These are phyloP conservation scores for Colletotrichum sp. DNA, from an alignment of 2,329 filamentous ascomycete genomes.

Conservation along the genomic window DNA sequence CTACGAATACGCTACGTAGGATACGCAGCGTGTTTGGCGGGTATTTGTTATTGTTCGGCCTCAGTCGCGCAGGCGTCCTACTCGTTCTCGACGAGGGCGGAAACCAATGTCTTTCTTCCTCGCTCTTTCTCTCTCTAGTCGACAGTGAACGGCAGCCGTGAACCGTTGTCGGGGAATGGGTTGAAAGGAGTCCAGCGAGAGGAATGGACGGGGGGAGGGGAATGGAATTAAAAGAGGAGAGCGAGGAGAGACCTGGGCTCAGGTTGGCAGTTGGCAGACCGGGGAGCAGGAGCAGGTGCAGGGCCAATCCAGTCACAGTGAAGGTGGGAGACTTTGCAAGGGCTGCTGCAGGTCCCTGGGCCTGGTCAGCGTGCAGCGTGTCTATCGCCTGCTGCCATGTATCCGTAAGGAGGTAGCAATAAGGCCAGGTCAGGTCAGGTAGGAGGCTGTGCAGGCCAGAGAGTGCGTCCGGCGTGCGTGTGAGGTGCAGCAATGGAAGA, in stretches of 20 bases:
- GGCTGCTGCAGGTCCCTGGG: not conserved
- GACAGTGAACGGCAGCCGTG: not conserved
- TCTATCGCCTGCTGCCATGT: not conserved
- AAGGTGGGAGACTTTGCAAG: not conserved
- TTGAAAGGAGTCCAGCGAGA: not conserved
- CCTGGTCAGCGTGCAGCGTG: not conserved
- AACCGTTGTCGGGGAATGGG: constrained; percentile 4
- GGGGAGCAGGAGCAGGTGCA: not conserved
- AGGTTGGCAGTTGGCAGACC: not conserved
- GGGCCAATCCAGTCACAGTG: not conserved
- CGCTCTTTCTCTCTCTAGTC: not conserved
- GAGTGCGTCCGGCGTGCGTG: not conserved
- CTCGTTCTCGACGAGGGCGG: not conserved
- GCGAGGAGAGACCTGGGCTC: not conserved
- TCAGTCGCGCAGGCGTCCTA: not conserved
- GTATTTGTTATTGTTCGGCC: not conserved
- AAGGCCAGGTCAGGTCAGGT: not conserved
- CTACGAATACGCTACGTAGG: not conserved
- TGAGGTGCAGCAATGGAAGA: not conserved
- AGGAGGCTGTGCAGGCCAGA: not conserved
- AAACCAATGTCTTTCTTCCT: not conserved
- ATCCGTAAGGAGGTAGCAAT: not conserved
- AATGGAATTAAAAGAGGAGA: constrained; percentile 14
- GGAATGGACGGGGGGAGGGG: constrained; percentile 4
- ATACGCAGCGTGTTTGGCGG: not conserved